phyloP scores from a whole-genome alignment of 345 rosid genomes.

The Nasturtium officinale region DNA sequence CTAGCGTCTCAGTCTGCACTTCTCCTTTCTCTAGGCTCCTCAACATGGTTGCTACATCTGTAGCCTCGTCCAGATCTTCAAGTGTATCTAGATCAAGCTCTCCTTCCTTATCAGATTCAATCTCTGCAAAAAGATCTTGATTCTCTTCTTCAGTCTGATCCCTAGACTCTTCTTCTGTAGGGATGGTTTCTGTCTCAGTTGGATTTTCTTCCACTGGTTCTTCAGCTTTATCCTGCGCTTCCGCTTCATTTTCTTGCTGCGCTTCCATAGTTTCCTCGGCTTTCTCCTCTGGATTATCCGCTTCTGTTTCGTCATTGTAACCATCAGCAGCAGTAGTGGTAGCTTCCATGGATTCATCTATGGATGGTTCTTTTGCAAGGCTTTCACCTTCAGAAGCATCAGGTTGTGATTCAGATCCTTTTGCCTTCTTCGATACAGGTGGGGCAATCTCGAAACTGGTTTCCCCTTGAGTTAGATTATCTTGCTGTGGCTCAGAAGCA shows the following conservation, averaged over 20 bases:
- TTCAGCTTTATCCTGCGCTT: slow-evolving; percentile 42
- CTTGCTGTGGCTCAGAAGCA: slow-evolving; percentile 60
- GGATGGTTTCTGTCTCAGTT: slow-evolving; percentile 45
- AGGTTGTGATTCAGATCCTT: slow-evolving; percentile 51
- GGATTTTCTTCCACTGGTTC: slow-evolving; percentile 61
- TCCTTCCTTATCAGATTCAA: slow-evolving; percentile 79
- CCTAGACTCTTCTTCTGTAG: slow-evolving; percentile 51
- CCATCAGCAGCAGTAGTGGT: slow-evolving; percentile 48
- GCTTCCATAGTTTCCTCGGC: slow-evolving; percentile 53
- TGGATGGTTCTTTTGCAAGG: slow-evolving; percentile 40
- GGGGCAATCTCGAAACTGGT: slow-evolving; percentile 46
- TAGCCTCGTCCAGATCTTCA: slow-evolving; percentile 63
- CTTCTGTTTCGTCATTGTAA: slow-evolving; percentile 68
- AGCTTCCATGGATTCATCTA: slow-evolving; percentile 58
- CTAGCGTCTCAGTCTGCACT: slow-evolving; percentile 48
- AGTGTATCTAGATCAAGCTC: slow-evolving; percentile 66
- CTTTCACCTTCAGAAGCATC: slow-evolving; percentile 47
- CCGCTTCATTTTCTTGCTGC: slow-evolving; percentile 51
- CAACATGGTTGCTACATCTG: slow-evolving; percentile 45
- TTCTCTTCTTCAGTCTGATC: slow-evolving; percentile 58
- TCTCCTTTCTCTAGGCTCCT: slow-evolving; percentile 65
- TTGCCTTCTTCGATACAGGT: slow-evolving; percentile 65
- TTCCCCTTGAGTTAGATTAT: slow-evolving; percentile 47
- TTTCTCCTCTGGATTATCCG: slow-evolving; percentile 55
- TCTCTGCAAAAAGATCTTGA: slow-evolving; percentile 50